These are phyloP conservation scores for Emydomyces testavorans DNA, from an alignment of 2,329 filamentous ascomycete species.

Conservation along the genomic window DNA sequence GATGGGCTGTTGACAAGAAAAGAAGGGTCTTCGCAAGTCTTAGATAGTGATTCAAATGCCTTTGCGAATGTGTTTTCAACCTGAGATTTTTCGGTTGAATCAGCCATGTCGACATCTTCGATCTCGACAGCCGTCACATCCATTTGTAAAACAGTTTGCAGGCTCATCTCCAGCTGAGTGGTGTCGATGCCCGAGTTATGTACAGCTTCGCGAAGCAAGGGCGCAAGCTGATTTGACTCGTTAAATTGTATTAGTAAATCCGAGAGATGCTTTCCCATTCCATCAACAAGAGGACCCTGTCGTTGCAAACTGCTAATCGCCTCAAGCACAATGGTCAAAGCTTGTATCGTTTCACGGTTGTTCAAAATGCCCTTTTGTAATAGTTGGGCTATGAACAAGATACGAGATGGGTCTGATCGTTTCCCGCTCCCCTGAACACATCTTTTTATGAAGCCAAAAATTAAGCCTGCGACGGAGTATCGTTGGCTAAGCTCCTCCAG, in stretches of 20 bases:
- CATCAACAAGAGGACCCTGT: slow-evolving; percentile 27
- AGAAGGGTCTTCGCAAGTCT: slow-evolving; percentile 24
- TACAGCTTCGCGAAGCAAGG: slow-evolving; percentile 56
- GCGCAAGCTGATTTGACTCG: slow-evolving; percentile 48
- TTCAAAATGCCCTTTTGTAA: slow-evolving; percentile 26
- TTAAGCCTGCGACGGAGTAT: slow-evolving; percentile 26
- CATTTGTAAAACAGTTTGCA: slow-evolving; percentile 58
- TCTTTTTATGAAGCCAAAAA: slow-evolving; percentile 29
- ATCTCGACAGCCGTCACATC: slow-evolving; percentile 40
- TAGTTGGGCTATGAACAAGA: slow-evolving; percentile 27
- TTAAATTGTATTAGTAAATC: slow-evolving; percentile 56
- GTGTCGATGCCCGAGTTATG: slow-evolving; percentile 59
- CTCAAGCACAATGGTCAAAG: slow-evolving; percentile 27
- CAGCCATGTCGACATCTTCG: slow-evolving; percentile 44
- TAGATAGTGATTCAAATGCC: slow-evolving; percentile 26
- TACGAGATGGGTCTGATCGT: slow-evolving; percentile 21
- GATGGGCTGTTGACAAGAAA: slow-evolving; percentile 29
- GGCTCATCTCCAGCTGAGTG: slow-evolving; percentile 60
- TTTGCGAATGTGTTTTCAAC: slow-evolving; percentile 25
- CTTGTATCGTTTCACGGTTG: slow-evolving; percentile 23
- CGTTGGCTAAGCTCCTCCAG: slow-evolving; percentile 27
- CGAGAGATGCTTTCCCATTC: slow-evolving; percentile 51
- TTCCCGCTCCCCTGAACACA: slow-evolving; percentile 27
- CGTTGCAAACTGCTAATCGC: slow-evolving; percentile 39
- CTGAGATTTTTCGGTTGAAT: slow-evolving; percentile 22